Evolutionary conservation across 192 early-diverging fungal species (phyloP).

Genomic region (Jimgerdemannia flammicorona): DNA sequence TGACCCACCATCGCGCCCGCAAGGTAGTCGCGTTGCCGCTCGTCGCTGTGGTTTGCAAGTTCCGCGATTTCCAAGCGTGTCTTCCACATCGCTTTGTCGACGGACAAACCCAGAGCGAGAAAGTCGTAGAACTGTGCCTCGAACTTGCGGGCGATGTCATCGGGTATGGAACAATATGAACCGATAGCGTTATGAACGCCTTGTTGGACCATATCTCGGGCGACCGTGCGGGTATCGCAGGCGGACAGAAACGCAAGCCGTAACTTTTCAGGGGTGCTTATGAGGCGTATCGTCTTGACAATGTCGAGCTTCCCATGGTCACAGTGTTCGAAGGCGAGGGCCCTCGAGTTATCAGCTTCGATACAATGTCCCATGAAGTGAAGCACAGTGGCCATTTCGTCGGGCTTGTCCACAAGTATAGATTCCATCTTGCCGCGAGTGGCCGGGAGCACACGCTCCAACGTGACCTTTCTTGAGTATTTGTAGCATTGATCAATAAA

Average conservation of each 20-base stretch:
- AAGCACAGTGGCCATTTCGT: background rate
- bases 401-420: background rate
- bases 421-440: background rate
- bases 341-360: background rate
- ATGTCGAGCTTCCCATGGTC: background rate
- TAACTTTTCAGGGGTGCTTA: background rate
- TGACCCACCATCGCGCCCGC: background rate
- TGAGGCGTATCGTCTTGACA: background rate
- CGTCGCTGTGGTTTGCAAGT: background rate
- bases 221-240: background rate
- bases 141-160: background rate
- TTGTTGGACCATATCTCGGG: background rate
- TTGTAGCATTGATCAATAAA: background rate
- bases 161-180: background rate
- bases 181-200: background rate
- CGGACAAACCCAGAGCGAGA: background rate
- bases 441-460: background rate
- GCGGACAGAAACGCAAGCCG: background rate
- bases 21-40: background rate
- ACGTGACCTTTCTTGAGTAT: background rate
- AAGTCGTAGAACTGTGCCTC: background rate
- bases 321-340: background rate
- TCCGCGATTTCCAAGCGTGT: background rate
- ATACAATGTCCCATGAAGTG: background rate
- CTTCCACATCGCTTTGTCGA: background rate